phyloP scores from a whole-genome alignment of 2,329 filamentous ascomycete species.

The Penicillium decumbens region DNA sequence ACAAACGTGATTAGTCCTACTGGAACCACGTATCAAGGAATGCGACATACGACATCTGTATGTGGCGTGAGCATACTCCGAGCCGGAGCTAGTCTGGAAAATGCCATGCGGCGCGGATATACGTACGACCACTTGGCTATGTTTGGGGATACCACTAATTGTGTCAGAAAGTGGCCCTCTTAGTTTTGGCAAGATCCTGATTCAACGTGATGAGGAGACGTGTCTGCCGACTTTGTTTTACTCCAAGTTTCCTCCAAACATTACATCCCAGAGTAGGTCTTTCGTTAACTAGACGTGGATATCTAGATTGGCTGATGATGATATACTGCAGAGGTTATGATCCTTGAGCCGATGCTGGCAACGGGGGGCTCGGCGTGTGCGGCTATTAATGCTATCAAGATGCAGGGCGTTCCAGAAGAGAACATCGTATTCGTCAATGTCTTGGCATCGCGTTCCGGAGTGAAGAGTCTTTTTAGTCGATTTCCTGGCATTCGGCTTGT shows the following conservation, averaged over 20 bases:
- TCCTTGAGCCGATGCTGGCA: conserved; percentile 16
- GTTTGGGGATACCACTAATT: not conserved
- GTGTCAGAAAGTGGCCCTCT: conserved; percentile 18
- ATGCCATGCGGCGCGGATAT: conserved; percentile 23
- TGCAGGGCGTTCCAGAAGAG: conserved; percentile 7
- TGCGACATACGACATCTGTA: not conserved
- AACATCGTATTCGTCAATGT: conserved; percentile 15
- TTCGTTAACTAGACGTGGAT: not conserved
- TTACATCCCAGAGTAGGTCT: conserved; percentile 10
- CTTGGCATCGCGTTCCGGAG: conserved; percentile 4
- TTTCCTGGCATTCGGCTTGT: conserved; percentile 10
- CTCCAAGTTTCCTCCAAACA: conserved; percentile 25
- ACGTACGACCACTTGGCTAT: conserved; percentile 13
- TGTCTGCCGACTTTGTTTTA: conserved; percentile 26
- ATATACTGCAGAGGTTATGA: conserved; percentile 3
- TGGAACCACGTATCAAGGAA: conserved; percentile 2
- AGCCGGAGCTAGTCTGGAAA: conserved; percentile 30
- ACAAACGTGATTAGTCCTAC: not conserved
- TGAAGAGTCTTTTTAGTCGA: conserved; percentile 2
- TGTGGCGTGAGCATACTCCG: conserved; percentile 28
- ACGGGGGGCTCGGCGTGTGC: conserved; percentile 13
- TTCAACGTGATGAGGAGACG: conserved; percentile 30
- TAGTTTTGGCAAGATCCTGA: conserved; percentile 31
- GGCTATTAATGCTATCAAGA: conserved; percentile 11
- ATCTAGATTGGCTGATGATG: not conserved